These are phyloP conservation scores for Otatea glauca DNA, from an alignment of 176 grass and related monocot genomes.

Conservation along the genomic window DNA sequence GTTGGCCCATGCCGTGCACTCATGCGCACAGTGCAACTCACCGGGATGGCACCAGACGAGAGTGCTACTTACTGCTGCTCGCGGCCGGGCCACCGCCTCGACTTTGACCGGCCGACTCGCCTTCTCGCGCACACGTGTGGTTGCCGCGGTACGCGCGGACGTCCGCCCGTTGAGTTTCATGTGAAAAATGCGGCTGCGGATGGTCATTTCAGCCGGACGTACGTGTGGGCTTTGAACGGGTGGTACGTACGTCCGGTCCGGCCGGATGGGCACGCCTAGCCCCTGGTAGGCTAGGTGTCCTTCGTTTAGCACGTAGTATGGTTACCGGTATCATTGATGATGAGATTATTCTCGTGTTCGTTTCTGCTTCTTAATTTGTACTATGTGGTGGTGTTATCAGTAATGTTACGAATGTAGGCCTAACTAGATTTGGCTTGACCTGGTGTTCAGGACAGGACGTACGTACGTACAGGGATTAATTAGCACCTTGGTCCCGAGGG, in stretches of 20 bases:
- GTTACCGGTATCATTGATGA: not conserved
- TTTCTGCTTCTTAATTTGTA: not conserved
- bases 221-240: not conserved
- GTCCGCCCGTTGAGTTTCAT: not conserved
- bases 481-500: not conserved
- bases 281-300: not conserved
- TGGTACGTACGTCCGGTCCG: not conserved
- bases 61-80: too few species aligned
- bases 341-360: not conserved
- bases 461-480: not conserved
- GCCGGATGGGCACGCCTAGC: not conserved
- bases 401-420: not conserved
- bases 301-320: not conserved
- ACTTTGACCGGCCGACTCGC: not conserved
- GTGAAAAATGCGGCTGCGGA: not conserved
- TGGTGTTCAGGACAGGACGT: not conserved
- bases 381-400: not conserved
- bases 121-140: not conserved
- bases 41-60: not conserved
- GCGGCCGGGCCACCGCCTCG: not conserved
- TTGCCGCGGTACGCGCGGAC: not conserved
- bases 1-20: not conserved
- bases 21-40: not conserved
- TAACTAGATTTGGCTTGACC: not conserved
- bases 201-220: not conserved